Evolutionary conservation across 2,329 filamentous ascomycete genomes (phyloP), one percentile per base, ranked within the genome.

Genomic region (Dactylellina cionopaga): DNA sequence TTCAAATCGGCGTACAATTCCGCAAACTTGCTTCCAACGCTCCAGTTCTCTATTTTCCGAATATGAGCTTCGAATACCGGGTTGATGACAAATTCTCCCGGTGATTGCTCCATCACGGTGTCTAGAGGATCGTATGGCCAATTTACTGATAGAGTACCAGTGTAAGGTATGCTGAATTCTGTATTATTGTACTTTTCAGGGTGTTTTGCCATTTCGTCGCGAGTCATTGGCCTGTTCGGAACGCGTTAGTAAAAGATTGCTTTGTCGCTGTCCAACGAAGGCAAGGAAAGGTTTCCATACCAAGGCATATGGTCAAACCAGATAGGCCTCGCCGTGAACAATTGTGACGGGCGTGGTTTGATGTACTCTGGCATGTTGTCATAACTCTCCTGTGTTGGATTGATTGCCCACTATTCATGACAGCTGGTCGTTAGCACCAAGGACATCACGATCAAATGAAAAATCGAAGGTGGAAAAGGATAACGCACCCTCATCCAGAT

Each of bases 251-350:
- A 76, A 68, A 5, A 79, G 54, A 55, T 60, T 17, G 22, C 82
- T 80, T 22, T 88, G 83, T 39, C 92, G 81, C 19, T 83, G 83
- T 69, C 92, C 89, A 25, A 92, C 89, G 82, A 0, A 92, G 91
- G 19, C 11, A 24, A 31, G 10, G 10, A 11, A 11, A 41, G 29
- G 9, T 22, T 10, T 17, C 25, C 59, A 13, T 60, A 72, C 83
- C 91, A 96, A 0, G 91, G 90, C 2, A 96, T 75, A 78, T 94
- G 87, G 78, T 96, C 92, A 29, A 92, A 84, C 92, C 92, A 96
- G 0, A 87, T 86, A 0, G 92, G 89, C 79, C 96, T 92, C 0
- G 87, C 81, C 0, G 82, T 85, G 60, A 86, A 84, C 13, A 91
- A 80, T 78, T 96, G 92, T 5, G 84, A 85, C 0, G 86, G 83